Conservation (phyloP, 352 stramenopile genomes). For the Phytophthora rubi region DNA sequence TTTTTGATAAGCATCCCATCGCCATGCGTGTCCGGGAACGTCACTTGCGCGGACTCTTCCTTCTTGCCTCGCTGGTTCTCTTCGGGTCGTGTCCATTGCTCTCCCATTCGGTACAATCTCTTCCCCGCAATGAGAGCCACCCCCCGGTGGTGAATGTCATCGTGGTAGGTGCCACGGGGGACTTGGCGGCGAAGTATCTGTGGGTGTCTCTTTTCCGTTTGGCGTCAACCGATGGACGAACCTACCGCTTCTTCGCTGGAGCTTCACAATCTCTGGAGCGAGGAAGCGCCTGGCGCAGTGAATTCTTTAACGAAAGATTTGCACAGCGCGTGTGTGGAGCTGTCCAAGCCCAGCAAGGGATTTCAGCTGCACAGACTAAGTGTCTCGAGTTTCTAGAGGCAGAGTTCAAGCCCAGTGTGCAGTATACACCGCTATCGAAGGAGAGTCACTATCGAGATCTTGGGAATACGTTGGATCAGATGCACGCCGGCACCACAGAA, state of each 20-base stretch:
- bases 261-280: conserved; percentile 38
- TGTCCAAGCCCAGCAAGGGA: neutral
- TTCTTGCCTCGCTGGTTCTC: neutral
- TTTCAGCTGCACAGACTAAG: conserved; percentile 2
- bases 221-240: conserved; percentile 10
- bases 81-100: neutral
- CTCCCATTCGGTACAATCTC: neutral
- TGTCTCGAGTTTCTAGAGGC: conserved; percentile 46
- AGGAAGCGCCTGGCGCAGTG: conserved; percentile 40
- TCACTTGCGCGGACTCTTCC: conserved; percentile 1
- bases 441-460: conserved; percentile 44
- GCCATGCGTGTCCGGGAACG: conserved; percentile 4
- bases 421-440: conserved; percentile 51
- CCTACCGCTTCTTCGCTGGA: conserved; percentile 52
- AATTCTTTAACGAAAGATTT: conserved; percentile 49
- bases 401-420: conserved; percentile 46
- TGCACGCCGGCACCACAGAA: conserved; percentile 22
- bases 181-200: conserved; percentile 86
- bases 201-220: conserved; percentile 79
- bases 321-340: conserved; percentile 45
- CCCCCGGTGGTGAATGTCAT: conserved; percentile 50
- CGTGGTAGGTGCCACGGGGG: conserved; percentile 73
- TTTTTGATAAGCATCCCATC: conserved; percentile 25
- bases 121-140: neutral
- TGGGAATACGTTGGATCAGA: conserved; percentile 17